Base-by-base conservation (phyloP, 108 stramenopile genomes). In the Conticribra guillardii region DNA sequence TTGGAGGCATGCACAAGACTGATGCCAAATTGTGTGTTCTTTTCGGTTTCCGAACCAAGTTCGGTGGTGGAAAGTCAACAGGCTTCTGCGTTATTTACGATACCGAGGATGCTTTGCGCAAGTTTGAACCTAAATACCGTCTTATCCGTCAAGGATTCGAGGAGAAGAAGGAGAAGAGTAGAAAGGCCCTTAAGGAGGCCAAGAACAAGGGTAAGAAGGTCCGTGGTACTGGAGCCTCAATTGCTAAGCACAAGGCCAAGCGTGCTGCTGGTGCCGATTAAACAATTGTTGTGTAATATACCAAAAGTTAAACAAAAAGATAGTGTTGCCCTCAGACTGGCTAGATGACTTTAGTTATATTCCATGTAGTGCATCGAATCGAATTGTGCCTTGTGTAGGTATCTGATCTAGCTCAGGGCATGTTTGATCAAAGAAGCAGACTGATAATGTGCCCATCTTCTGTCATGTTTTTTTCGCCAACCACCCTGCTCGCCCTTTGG, bases 191-290 rank as follows among this genome's bases (percentile, higher is more conserved):
- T 74, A 98, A 98, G 93, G 98, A 98, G 81, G 95, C 96, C 67
- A 99, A 99, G 96, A 98, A 99, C 85, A 95, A 96, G 82, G 91
- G 84, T 49, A 89, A 91, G 92, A 99, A 99, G 97, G 73, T 97
- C 71, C 91, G 97, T 51, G 99, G 99, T 84, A 96, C 97, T 24
- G 99, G 99, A 59, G 95, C 96, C 59, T 89, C 92, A 48, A 95
- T 97, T 71, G 96, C 97, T 62, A 97, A 94, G 88, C 98, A 98
- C 93, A 99, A 99, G 96, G 97, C 97, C 45, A 98, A 98, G 91
- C 94, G 96, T 86, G 98, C 98, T 66, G 96, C 92, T 57, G 73
- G 80, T 60, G 68, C 76, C 64, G 91, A 89, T 73, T 92, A 92
- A 89, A 26, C n/a, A 37, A 65, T 30, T 55, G 28, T 41, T 11